Percentiles rank a stretch among this genome's conserved stretches.
phyloP scores from a whole-genome alignment of 2,329 filamentous ascomycete species.

The Fusarium sp. region DNA sequence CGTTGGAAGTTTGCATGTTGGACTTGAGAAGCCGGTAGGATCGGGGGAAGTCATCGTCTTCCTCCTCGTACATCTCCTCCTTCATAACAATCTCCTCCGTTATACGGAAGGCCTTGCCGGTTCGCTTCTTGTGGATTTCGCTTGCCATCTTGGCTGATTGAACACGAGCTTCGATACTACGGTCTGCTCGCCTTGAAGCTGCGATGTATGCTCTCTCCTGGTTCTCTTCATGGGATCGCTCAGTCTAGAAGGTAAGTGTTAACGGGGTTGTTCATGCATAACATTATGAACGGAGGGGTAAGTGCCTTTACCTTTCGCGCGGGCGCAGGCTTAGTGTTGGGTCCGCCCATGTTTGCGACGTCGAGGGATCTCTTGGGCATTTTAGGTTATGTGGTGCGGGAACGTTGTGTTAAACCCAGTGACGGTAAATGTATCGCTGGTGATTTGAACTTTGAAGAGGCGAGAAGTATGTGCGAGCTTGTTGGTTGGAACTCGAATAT shows the following conservation, averaged over 20 bases:
- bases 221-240: constrained; percentile 83
- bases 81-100: constrained; percentile 88
- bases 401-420: not conserved
- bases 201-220: constrained; percentile 92
- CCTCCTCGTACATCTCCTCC: constrained; percentile 97
- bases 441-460: not conserved
- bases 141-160: constrained; percentile 90
- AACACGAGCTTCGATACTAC: constrained; percentile 86
- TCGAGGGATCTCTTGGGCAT: constrained; percentile 58
- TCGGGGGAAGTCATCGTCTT: constrained; percentile 82
- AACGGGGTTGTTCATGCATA: not conserved
- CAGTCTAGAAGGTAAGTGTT: constrained; percentile 63
- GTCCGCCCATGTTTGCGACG: constrained; percentile 39
- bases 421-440: not conserved
- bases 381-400: not conserved
- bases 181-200: constrained; percentile 86
- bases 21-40: constrained; percentile 73
- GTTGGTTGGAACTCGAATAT: not conserved
- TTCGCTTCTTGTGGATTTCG: constrained; percentile 89
- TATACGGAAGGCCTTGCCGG: constrained; percentile 83
- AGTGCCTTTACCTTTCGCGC: constrained; percentile 47
- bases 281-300: not conserved
- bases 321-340: constrained; percentile 50
- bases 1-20: constrained; percentile 70
- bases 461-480: not conserved